phyloP scores from a whole-genome alignment of 2,329 filamentous ascomycete species.

The Diaporthe vexans region DNA sequence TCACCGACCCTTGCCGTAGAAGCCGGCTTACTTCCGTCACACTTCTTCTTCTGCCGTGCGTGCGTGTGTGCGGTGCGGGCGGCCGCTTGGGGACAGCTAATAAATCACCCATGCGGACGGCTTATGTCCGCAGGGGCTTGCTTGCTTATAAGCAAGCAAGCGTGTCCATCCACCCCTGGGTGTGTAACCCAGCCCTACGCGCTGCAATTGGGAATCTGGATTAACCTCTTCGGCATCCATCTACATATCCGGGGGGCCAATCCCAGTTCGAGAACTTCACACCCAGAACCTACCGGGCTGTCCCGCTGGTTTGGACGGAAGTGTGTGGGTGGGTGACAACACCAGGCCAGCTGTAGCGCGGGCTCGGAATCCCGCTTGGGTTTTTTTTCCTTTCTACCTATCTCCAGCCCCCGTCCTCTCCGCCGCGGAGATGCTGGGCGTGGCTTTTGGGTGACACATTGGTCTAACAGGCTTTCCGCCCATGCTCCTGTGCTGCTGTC shows the following conservation, averaged over 20 bases:
- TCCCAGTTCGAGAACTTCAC: too few relatives aligned
- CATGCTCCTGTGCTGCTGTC: too few relatives aligned
- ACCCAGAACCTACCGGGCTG: background rate
- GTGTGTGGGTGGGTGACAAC: background rate
- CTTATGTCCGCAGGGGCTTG: too few relatives aligned
- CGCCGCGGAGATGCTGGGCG: background rate
- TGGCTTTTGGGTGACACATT: background rate
- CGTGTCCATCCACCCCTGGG: too few relatives aligned
- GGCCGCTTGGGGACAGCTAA: background rate
- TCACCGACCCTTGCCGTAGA: background rate
- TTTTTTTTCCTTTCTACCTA: too few relatives aligned
- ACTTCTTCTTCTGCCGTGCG: background rate
- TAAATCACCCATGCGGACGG: too few relatives aligned
- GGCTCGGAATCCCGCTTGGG: constrained; percentile 8
- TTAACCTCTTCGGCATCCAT: background rate
- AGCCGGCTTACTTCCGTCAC: background rate
- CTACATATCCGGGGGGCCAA: too few relatives aligned
- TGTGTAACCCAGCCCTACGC: background rate
- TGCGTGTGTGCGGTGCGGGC: background rate
- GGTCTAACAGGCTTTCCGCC: background rate
- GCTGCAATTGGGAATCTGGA: background rate
- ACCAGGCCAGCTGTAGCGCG: background rate
- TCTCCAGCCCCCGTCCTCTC: too few relatives aligned
- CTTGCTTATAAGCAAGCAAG: too few relatives aligned
- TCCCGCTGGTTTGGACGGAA: background rate